Evolutionary conservation across 129 eudicot genomes (phyloP).

Genomic region (Erigeron canadensis): DNA sequence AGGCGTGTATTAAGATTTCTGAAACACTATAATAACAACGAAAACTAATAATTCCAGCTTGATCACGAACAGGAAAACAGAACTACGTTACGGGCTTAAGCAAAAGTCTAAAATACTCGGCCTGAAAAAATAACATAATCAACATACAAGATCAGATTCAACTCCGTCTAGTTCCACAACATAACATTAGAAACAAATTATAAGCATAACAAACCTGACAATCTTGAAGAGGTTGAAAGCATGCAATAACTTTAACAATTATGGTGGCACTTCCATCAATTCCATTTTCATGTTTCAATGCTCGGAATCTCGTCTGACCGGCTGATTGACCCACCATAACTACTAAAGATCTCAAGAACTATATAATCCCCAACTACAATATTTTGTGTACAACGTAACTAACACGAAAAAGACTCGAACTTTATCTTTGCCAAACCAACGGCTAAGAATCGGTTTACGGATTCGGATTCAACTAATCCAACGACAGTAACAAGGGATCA

Average conservation of each 20-base stretch:
- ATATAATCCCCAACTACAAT: background rate
- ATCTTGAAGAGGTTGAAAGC: constrained; percentile 94
- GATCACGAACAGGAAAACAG: constrained; percentile 37
- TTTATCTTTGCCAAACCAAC: too few species aligned
- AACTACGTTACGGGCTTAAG: constrained; percentile 95
- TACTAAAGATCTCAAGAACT: constrained; percentile 30
- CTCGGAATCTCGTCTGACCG: constrained; percentile 89
- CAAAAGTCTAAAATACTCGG: constrained; percentile 86
- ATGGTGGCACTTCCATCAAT: constrained; percentile 87
- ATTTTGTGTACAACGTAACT: background rate
- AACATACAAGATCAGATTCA: constrained; percentile 23
- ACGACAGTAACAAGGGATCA: constrained; percentile 84
- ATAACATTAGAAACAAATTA: background rate
- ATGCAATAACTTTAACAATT: constrained; percentile 94
- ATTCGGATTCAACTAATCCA: constrained; percentile 70
- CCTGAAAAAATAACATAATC: constrained; percentile 57
- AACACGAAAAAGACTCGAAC: constrained; percentile 9
- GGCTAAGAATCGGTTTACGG: constrained; percentile 1
- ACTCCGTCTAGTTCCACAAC: background rate
- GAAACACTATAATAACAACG: constrained; percentile 40
- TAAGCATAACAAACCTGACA: constrained; percentile 69
- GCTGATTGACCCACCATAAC: constrained; percentile 99
- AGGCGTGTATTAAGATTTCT: constrained; percentile 32
- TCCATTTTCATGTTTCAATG: constrained; percentile 90
- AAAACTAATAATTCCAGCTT: constrained; percentile 60